These are phyloP conservation scores for Saccharomyces pastorianus DNA, from an alignment of 1,139 yeast species.

Conservation along the genomic window DNA sequence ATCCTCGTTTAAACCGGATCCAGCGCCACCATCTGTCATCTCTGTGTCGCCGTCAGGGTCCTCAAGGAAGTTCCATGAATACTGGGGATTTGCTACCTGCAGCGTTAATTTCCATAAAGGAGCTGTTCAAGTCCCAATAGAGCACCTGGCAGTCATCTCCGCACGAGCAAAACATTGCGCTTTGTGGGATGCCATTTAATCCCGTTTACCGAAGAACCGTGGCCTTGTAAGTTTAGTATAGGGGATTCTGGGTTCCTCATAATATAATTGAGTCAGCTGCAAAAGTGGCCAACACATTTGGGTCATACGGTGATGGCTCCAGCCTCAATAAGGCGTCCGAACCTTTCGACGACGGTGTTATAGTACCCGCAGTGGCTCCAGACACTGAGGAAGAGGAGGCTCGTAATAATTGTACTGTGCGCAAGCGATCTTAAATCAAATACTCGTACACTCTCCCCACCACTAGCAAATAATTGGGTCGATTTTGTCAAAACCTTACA, in stretches of 20 bases:
- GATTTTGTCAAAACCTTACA: slow-evolving; percentile 75
- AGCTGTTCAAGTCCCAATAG: slow-evolving; percentile 62
- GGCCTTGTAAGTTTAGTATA: slow-evolving; percentile 58
- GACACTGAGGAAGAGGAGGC: slow-evolving; percentile 31
- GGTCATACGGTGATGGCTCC: slow-evolving; percentile 70
- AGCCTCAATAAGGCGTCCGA: slow-evolving; percentile 46
- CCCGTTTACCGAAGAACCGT: slow-evolving; percentile 58
- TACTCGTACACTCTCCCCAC: slow-evolving; percentile 87
- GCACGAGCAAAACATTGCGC: slow-evolving; percentile 58
- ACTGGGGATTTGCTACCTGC: no score
- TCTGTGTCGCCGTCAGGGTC: not conserved
- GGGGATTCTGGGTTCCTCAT: slow-evolving; percentile 87
- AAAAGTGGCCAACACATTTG: slow-evolving; percentile 74
- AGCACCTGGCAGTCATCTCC: slow-evolving; percentile 89
- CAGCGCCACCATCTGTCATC: not conserved
- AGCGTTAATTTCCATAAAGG: not conserved
- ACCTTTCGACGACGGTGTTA: slow-evolving; percentile 6
- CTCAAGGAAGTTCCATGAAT: no score
- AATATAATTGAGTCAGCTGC: slow-evolving; percentile 65
- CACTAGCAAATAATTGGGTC: slow-evolving; percentile 78
- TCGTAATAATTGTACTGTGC: slow-evolving; percentile 94
- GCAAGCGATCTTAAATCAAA: slow-evolving; percentile 85
- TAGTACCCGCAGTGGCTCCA: slow-evolving; percentile 2
- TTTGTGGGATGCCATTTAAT: slow-evolving; percentile 79
- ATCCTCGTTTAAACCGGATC: slow-evolving; percentile 9